Evolutionary conservation across 768 basidiomycete genomes (phyloP).

Genomic region (Suillus brevipes): DNA sequence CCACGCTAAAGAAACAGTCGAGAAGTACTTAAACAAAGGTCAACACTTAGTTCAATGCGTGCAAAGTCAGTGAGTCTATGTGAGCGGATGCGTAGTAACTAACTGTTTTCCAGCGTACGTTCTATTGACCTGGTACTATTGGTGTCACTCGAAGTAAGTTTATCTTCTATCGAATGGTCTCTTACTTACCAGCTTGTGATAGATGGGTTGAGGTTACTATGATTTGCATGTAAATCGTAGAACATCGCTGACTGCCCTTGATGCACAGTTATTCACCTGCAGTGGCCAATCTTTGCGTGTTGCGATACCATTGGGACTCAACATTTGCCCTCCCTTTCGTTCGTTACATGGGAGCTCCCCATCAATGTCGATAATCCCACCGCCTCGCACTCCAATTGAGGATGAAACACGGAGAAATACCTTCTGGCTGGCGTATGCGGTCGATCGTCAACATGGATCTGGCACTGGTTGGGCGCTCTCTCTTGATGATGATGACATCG

Average conservation of each 20-base stretch:
- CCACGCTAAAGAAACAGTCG: conserved; percentile 50
- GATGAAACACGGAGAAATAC: conserved; percentile 72
- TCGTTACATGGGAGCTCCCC: conserved; percentile 59
- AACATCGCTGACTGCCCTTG: conserved; percentile 11
- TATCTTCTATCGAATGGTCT: conserved; percentile 2
- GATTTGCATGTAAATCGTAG: not conserved
- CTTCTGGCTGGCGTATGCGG: conserved; percentile 72
- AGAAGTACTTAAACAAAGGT: conserved; percentile 49
- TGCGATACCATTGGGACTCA: conserved; percentile 67
- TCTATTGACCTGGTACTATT: conserved; percentile 71
- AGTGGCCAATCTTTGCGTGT: conserved; percentile 59
- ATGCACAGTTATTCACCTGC: conserved; percentile 54
- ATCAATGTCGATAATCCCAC: conserved; percentile 57
- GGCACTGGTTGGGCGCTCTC: conserved; percentile 72
- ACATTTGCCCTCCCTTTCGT: conserved; percentile 65
- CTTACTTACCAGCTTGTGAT: conserved; percentile 1
- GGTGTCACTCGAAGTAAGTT: conserved; percentile 65
- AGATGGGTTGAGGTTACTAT: conserved; percentile 73
- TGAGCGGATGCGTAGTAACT: not conserved
- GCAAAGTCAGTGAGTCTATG: conserved; percentile 48
- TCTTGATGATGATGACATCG: conserved; percentile 73
- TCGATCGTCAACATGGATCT: conserved; percentile 65
- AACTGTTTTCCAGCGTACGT: conserved; percentile 47
- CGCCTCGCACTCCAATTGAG: conserved; percentile 62
- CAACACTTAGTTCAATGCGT: conserved; percentile 57